Evolutionary conservation across 352 stramenopile genomes (phyloP), one percentile per base, ranked within the genome.

Genomic region (Globisporangium irregulare): DNA sequence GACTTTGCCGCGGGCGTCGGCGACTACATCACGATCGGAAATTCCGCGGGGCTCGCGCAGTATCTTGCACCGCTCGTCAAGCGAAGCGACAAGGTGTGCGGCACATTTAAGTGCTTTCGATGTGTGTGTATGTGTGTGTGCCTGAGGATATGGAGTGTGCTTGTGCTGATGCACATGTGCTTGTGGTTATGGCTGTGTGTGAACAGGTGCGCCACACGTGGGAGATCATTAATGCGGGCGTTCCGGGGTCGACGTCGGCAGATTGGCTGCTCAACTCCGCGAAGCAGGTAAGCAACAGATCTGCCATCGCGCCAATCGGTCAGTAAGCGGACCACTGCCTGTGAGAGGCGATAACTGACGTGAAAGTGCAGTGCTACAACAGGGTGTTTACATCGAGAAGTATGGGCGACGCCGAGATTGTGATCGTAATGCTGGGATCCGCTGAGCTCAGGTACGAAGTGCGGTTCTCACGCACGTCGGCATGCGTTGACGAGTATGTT

Each of bases 1-100:
- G 87, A 92, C 72, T 95, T 95, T 67, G 87, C 86, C 38, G 86
- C 87, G 3, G 87, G 86, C 3, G 66, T 93, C 36, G 86, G 87
- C 59, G 87, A 95, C 72, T 92, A 89, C 65, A 70, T 95, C 58
- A 90, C 81, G 8, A 72, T 94, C 48, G 76, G 73, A 32, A 75
- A 62, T 27, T 59, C 70, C 24, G 84, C 74, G 0, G 86, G 84
- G 7, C 69, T 94, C 36, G 76, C 86, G 12, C 62, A 77, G 43
- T 79, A 93, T 70, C 75, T 95, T n/a, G 70, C 77, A 50, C 68
- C 71, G 18, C 71, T 84, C 43, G 70, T 92, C 38, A 63, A 70
- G 20, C 65, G 70, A 22, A 79, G 74, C 34, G 82, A 92, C 71
- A 93, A 94, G 77, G 87, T 88, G 34, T 4, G 25, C 38, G 25